These are phyloP conservation scores for Solanum sejunctum DNA, from an alignment of 257 asterid genomes.

Conservation along the genomic window DNA sequence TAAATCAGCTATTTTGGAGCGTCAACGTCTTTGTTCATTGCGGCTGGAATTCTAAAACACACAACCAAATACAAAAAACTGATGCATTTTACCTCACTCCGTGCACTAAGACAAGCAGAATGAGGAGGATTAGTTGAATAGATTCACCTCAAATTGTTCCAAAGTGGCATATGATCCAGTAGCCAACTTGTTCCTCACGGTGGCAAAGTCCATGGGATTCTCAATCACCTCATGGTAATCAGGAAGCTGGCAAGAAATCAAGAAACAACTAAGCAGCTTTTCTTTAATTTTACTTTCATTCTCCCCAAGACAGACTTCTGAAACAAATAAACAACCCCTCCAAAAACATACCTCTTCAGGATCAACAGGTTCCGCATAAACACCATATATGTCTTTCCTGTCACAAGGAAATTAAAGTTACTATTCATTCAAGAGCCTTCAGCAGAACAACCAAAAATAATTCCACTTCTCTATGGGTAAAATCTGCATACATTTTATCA, in stretches of 20 bases:
- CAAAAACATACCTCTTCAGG: conserved; percentile 75
- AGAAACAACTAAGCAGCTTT: background rate
- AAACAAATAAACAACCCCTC: background rate
- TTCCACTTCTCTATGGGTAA: background rate
- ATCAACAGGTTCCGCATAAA: conserved; percentile 96
- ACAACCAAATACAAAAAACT: background rate
- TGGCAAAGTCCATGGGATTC: conserved; percentile 94
- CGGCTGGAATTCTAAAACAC: background rate
- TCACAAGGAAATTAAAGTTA: conserved; percentile 20
- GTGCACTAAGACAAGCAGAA: background rate
- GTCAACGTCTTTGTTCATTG: background rate
- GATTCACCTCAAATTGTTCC: conserved; percentile 72
- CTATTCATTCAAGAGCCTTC: conserved; percentile 5
- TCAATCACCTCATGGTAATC: conserved; percentile 88
- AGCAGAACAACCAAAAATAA: background rate
- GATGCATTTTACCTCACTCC: background rate
- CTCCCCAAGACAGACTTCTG: conserved; percentile 1
- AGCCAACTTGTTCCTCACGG: conserved; percentile 77
- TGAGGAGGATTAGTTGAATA: background rate
- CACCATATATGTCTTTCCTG: conserved; percentile 97
- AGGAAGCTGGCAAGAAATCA: conserved; percentile 56
- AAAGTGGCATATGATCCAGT: conserved; percentile 60
- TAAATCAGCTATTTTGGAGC: background rate
- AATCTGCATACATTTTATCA: too few relatives aligned
- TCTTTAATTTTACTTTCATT: background rate